Percentiles rank a stretch among this genome's conserved stretches.
These are phyloP conservation scores for Naganishia kalamii DNA, from an alignment of 768 basidiomycete genomes.

Conservation along the genomic window DNA sequence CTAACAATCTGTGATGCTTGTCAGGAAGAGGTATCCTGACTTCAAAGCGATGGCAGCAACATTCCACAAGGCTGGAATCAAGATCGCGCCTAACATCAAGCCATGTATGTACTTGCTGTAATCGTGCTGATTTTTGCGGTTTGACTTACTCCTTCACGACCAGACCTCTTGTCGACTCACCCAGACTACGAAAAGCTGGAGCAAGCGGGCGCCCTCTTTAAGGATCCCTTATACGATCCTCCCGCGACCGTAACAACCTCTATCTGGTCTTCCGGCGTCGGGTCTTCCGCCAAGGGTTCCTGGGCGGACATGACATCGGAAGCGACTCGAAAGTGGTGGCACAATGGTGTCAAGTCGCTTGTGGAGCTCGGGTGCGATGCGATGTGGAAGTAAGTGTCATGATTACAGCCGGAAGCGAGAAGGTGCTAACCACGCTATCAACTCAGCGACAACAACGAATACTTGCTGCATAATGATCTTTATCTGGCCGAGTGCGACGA, in stretches of 20 bases:
- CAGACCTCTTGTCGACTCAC: constrained; percentile 37
- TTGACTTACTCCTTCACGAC: background rate
- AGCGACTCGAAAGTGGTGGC: constrained; percentile 43
- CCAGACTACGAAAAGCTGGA: constrained; percentile 34
- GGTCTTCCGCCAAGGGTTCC: constrained; percentile 35
- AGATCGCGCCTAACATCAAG: constrained; percentile 44
- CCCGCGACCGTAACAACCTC: constrained; percentile 29
- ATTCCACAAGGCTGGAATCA: constrained; percentile 43
- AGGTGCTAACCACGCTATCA: background rate
- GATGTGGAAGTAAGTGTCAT: constrained; percentile 43
- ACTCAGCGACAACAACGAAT: constrained; percentile 45
- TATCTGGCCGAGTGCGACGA: constrained; percentile 29
- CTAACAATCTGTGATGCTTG: background rate
- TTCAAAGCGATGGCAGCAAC: constrained; percentile 37
- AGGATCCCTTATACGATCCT: constrained; percentile 30
- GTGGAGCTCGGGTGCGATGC: constrained; percentile 41
- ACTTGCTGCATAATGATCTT: constrained; percentile 37
- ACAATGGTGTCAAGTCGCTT: constrained; percentile 35
- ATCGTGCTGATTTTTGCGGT: background rate
- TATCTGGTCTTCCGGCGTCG: constrained; percentile 39
- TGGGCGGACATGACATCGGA: constrained; percentile 44
- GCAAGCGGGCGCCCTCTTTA: constrained; percentile 35
- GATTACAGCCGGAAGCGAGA: background rate
- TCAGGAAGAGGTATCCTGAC: constrained; percentile 41
- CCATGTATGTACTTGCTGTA: constrained; percentile 30